Conservation (phyloP, 805 yeast species). For the Metschnikowia amazonensis region DNA sequence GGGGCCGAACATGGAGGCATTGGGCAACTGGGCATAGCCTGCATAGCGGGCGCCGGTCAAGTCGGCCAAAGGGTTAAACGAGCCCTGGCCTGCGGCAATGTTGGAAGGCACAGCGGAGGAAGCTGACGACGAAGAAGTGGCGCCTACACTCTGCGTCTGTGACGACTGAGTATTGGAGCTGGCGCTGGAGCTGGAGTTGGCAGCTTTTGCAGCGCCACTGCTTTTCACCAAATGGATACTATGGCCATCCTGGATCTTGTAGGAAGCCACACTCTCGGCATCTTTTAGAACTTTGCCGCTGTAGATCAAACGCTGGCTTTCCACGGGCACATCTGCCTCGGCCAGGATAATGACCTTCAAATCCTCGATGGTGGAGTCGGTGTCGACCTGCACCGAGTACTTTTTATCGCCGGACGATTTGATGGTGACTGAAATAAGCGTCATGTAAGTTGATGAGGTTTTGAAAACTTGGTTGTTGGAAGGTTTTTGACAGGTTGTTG, state of each 20-base stretch:
- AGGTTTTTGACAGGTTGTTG: too few species aligned
- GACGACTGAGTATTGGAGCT: background rate
- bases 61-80: conserved; percentile 87
- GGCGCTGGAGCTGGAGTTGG: conserved; percentile 19
- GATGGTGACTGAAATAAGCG: conserved; percentile 31
- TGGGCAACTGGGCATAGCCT: conserved; percentile 84
- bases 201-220: conserved; percentile 25
- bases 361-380: conserved; percentile 56
- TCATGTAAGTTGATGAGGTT: too few species aligned
- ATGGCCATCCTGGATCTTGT: conserved; percentile 82
- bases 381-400: conserved; percentile 57
- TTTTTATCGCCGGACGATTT: conserved; percentile 72
- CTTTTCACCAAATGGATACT: conserved; percentile 88
- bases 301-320: conserved; percentile 84
- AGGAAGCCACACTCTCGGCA: conserved; percentile 63
- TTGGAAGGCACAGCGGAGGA: conserved; percentile 56
- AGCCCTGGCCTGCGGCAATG: conserved; percentile 82
- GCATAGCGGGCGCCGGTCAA: conserved; percentile 95
- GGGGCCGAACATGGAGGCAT: conserved; percentile 86
- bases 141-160: background rate
- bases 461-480: too few species aligned
- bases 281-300: conserved; percentile 94
- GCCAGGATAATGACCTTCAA: conserved; percentile 64
- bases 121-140: background rate
- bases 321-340: conserved; percentile 63